Base-by-base conservation (phyloP, 2,329 filamentous ascomycete genomes). In the Penicillium sp. region DNA sequence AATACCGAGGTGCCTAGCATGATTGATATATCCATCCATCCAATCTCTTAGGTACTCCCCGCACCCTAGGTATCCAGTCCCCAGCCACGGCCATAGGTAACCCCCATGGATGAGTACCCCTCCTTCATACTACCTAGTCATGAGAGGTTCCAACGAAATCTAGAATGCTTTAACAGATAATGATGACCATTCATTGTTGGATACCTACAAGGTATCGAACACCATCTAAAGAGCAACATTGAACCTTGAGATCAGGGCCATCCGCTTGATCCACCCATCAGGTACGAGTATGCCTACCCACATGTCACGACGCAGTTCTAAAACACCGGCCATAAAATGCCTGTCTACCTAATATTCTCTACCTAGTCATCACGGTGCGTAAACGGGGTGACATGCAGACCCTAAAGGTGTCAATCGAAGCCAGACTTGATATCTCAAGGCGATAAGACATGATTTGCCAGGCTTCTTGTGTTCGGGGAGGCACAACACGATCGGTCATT, bases 401-500 rank as follows among this genome's bases (percentile, higher is more conserved):
- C n/a, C n/a, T 10, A 50, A 50, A 14, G 12, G 15, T 28, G 15
- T n/a, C 15, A n/a, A 12, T 51, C 35, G 49, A 51, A 51, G 47
- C 47, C 47, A 35, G 47, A 49, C 42, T 22, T 15, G 39, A 20
- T 20, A 42, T 8, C 8, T 2, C 6, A 42, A 42, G 5, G 28
- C 28, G 28, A 31, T 31, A 5, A 4, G 28, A 31, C 28, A 31
- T 6, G 7, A 8, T 31, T 31, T 31, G 28, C 7, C 28, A 1
- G 28, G 58, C 58, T 25, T 25, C 2, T 25, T 25, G 3, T 25
- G 25, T 8, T 5, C 7, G 28, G 58, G 56, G 45, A 50, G 7
- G 65, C 59, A 60, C 62, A 41, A 62, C 58, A 61, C 58, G 54
- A 56, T 54, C 47, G 62, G 57, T 31, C 25, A 45, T 57, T 60